These are phyloP conservation scores for Lasiosphaeriaceae sp. DNA, from an alignment of 495 filamentous ascomycete species.

Conservation along the genomic window DNA sequence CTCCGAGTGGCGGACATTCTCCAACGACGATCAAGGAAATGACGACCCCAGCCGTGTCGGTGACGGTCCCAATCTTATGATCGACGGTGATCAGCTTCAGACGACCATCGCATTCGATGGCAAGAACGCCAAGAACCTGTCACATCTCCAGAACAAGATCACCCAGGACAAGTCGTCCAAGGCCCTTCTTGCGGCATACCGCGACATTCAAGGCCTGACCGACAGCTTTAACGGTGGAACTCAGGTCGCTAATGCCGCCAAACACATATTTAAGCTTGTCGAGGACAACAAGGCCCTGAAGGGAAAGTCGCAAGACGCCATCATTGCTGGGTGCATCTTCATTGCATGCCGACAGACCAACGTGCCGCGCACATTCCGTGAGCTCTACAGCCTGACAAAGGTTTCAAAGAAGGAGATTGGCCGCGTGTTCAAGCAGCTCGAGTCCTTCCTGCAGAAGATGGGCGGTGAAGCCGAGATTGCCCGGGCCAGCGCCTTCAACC, in stretches of 20 bases:
- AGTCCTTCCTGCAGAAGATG: slow-evolving; percentile 72
- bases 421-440: slow-evolving; percentile 85
- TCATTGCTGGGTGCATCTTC: slow-evolving; percentile 95
- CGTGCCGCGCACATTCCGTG: slow-evolving; percentile 84
- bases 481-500: slow-evolving; percentile 32
- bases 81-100: slow-evolving; percentile 89
- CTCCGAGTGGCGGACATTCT: slow-evolving; percentile 98
- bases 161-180: slow-evolving; percentile 83
- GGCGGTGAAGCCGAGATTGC: slow-evolving; percentile 35
- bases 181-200: slow-evolving; percentile 71
- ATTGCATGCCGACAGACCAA: slow-evolving; percentile 89
- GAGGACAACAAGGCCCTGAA: slow-evolving; percentile 91
- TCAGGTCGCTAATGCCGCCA: slow-evolving; percentile 78
- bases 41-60: slow-evolving; percentile 98
- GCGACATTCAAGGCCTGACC: slow-evolving; percentile 83
- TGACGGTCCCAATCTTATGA: slow-evolving; percentile 78
- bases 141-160: slow-evolving; percentile 82
- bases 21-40: slow-evolving; percentile 89
- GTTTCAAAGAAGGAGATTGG: slow-evolving; percentile 97
- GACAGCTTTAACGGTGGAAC: slow-evolving; percentile 79
- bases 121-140: slow-evolving; percentile 66
- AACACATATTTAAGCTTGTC: slow-evolving; percentile 89
- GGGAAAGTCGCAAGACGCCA: slow-evolving; percentile 88
- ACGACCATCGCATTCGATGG: slow-evolving; percentile 84
- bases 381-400: slow-evolving; percentile 87